Evolutionary conservation across 1,284 basidiomycete species (phyloP), one percentile per base, ranked within the genome.

Genomic region (Tylopilus sp.): DNA sequence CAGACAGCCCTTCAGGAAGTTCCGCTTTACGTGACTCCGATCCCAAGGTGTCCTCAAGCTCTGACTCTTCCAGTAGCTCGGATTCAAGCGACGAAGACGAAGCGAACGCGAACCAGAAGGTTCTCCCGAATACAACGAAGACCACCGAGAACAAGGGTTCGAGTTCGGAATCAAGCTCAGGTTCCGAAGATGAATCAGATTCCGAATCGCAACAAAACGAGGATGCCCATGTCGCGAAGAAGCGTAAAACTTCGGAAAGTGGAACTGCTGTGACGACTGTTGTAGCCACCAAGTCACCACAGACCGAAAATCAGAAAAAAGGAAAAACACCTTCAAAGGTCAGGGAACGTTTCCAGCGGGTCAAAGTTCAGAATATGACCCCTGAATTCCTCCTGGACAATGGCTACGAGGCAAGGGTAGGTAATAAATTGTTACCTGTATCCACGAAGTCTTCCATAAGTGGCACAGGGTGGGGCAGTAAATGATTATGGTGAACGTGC

Each of bases 401-500:
- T 65, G 79, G 83, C 37, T 99, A 95, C 59, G 79, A 86, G 43
- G 81, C 85, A 29, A 89, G 88, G 74, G 91, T 90, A 60, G 61
- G 55, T n/a, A 6, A 73, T 68, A 23, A 34, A 55, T 53, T 41
- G n/a, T 31, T 26, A 26, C n/a, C 34, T 26, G 37, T 40, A 37
- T 23, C 6, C 21, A 23, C 19, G 5, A 25, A 38, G 16, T 9
- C 5, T 23, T 18, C 46, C 13, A 54, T 23, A 0, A 18, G 19
- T 18, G 3, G 40, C 42, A 33, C 42, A 43, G 55, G 49, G 51
- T 15, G 83, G 78, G 3, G 71, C 76, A 3, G 58, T 59, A 18
- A 86, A 84, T 56, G 96, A 97, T 65, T 99, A 97, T 64, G 96
- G 96, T 28, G 86, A 86, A 16, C 80, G 78, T 48, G 96, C 96